Evolutionary conservation across 345 rosid species (phyloP), one percentile per base, ranked within the genome.

Genomic region (Ceriops decandra): DNA sequence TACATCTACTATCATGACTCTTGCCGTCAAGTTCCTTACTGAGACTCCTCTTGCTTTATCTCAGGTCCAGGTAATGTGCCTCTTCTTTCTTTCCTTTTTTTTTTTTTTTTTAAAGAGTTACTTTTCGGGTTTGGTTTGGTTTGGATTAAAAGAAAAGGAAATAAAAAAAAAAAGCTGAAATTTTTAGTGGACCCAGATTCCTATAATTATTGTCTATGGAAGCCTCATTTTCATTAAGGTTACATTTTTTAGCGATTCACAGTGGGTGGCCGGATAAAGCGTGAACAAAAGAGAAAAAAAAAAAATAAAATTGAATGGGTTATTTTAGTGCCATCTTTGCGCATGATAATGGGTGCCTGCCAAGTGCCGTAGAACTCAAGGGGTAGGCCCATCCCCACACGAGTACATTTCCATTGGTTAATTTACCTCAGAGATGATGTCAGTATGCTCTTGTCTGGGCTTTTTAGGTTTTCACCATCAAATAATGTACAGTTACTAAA

Each of bases 1-100:
- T 30, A 92, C 98, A 6, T 89, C 99, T 0, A 90, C 98, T 0
- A 87, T 82, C 31, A 95, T 95, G 98, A 95, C 99, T 61, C 96
- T 95, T 3, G 99, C 98, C 65, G 92, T 90, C 19, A 95, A 91
- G 76, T 90, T 90, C 81, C 86, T 92, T n/a, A 92, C 96, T 0
- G 98, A 95, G 77, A 85, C 92, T 19, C 98, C 98, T 65, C 75
- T 81, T 13, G 98, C 99, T 68, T 82, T 95, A 82, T 89, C 86
- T 49, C 95, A 92, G 63, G 88, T 95, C 62, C 86, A 86, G 96
- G 99, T 95, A 33, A 64, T 5, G 66, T n/a, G 10, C 24, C 1
- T 7, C 6, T 33, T 2, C 3, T 53, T 17, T 13, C 0, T 0
- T 8, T 56, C 5, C 5, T 31, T 31, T 31, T 21, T 2, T 57